Base-by-base conservation (phyloP, 2,329 filamentous ascomycete genomes). In the Colletotrichum magnum region DNA sequence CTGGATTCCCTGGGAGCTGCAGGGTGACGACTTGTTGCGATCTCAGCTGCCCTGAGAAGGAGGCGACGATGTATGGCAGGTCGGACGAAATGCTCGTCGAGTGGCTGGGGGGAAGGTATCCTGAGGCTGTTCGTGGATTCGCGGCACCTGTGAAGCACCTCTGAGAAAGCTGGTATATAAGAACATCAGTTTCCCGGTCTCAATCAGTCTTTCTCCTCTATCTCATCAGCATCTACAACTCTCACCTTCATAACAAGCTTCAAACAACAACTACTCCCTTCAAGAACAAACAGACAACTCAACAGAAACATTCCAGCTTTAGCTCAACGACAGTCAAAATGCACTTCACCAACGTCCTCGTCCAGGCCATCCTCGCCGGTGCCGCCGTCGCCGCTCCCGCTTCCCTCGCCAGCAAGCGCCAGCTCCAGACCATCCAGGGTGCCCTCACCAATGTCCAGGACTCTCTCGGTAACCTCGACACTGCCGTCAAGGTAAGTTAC, bases 351-450 rank as follows among this genome's bases (percentile, higher is more conserved):
- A 78, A 80, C 36, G 75, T 82, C 58, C 80, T 90, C 56, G 80
- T 78, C 16, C 79, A 89, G 72, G 85, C 80, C 45, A 84, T 91
- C 62, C 73, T 80, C 51, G 79, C 86, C 72, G 87, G 88, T 73
- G 74, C 86, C 59, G 83, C 77, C 84, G 87, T 75, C 74, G 71
- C 51, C 82, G 84, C 53, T 79, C 83, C 9, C 21, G 51, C 60
- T 41, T 66, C 67, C 32, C 57, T 69, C 54, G 32, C 54, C 24
- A 69, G 63, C 59, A 64, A 71, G 59, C 60, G 60, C 52, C 89
- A 91, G 77, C 80, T 85, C 43, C 86, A 84, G 66, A 84, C 88
- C 36, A 84, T 90, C 78, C 88, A 87, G 79, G 88, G 87, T 28
- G 80, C 84, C 70, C 89, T 89, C 41, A 90, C 85, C 78, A 86